phyloP scores from a whole-genome alignment of 2,329 filamentous ascomycete species.

The Colletotrichum costaricense region DNA sequence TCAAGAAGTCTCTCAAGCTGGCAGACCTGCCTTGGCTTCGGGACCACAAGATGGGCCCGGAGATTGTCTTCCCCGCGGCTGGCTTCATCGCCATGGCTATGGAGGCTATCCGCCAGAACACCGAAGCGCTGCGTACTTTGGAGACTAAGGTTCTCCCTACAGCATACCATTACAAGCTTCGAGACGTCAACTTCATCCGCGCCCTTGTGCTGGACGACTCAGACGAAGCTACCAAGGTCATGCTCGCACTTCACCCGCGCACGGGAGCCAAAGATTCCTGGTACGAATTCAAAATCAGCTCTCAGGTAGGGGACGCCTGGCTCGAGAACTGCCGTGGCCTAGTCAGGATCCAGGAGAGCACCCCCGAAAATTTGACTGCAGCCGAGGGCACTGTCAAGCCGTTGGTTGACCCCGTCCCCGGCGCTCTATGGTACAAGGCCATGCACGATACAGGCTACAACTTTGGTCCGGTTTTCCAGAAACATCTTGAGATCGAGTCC shows the following conservation, averaged over 20 bases:
- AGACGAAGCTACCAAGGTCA: neutral
- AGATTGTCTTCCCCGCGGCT: slow-evolving; percentile 48
- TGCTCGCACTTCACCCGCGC: neutral
- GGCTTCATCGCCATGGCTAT: slow-evolving; percentile 25
- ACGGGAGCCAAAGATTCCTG: neutral
- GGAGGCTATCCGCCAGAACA: slow-evolving; percentile 18
- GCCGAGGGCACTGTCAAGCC: neutral
- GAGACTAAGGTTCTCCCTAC: neutral
- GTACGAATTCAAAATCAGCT: slow-evolving; percentile 16
- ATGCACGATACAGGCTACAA: neutral
- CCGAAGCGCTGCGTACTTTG: neutral
- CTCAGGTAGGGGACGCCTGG: neutral
- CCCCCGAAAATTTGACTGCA: neutral
- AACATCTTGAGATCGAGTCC: neutral
- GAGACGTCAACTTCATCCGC: neutral
- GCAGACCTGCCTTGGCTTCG: slow-evolving; percentile 49
- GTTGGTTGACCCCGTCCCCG: neutral
- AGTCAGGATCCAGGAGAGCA: neutral
- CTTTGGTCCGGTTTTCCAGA: slow-evolving; percentile 13
- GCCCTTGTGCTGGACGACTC: slow-evolving; percentile 10
- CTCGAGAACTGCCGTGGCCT: slow-evolving; percentile 14
- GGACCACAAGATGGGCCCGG: slow-evolving; percentile 54
- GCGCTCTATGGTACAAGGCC: slow-evolving; percentile 7
- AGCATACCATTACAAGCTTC: neutral
- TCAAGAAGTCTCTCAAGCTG: slow-evolving; percentile 1